Base-by-base conservation (phyloP, 306 rosid species). In the Sicyos baderoa region DNA sequence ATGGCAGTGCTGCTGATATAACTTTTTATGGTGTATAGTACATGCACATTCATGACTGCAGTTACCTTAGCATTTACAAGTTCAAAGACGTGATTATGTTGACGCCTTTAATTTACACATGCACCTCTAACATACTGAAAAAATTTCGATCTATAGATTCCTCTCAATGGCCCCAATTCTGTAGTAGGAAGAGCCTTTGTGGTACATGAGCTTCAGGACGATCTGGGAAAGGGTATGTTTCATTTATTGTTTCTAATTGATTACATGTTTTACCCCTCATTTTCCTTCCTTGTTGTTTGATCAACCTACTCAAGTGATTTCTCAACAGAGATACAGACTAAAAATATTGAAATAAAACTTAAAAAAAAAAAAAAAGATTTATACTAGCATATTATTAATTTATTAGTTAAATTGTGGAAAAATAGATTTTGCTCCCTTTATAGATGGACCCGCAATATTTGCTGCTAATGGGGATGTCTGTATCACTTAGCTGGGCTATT, bases 121-220 rank as follows among this genome's bases (percentile, higher is more conserved):
- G n/a, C 16, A 10, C 50, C 50, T 61, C 23, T 37, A 62, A 62
- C 51, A 17, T 62, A 10, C 68, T 40, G 27, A 37, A 47, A 8
- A 32, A 37, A 35, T 37, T 7, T n/a, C 2, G 77, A 71, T 68
- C 21, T 64, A 80, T 80, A 90, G 95, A 88, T 90, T 59, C 95
- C 92, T 66, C 84, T 88, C 58, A 64, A 37, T 49, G 95, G 92
- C 77, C 92, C 89, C 61, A 79, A 86, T 79, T 75, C 97, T 19
- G 85, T 90, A 4, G 72, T 90, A 79, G 97, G 97, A 76, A 86
- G 97, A 79, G 95, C 95, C 69, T 74, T 90, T 7, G 97, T 90
- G 72, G 97, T 88, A 73, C 97, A 90, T 37, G 97, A 86, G 80
- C 90, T 88, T 63, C 78, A 55, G 83, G 97, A 90, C 71, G 97